Conservation (phyloP, 495 filamentous ascomycete genomes). For the Penicillium simplicissimum region DNA sequence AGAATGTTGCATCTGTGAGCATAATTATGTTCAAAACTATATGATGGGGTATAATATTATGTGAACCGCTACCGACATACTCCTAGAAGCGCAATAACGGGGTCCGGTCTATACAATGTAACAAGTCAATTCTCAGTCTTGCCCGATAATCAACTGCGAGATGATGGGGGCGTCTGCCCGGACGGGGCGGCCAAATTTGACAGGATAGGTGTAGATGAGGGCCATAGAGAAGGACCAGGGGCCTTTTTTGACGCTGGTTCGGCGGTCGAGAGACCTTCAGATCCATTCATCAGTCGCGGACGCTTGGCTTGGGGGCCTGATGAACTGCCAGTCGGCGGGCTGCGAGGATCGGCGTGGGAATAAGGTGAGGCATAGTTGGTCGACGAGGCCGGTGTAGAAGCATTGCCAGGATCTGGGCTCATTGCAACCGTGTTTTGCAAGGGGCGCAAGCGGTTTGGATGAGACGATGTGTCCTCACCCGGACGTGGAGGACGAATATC, state of each 20-base stretch:
- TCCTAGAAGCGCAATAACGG: background rate
- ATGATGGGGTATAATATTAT: slow-evolving; percentile 1
- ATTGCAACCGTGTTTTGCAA: slow-evolving; percentile 31
- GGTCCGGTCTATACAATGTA: background rate
- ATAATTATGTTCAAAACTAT: background rate
- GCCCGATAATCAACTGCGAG: slow-evolving; percentile 9
- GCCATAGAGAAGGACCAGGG: slow-evolving; percentile 16
- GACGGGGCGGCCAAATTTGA: slow-evolving; percentile 30
- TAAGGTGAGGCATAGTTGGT: slow-evolving; percentile 40
- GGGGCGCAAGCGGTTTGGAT: slow-evolving; percentile 27
- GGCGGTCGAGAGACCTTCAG: slow-evolving; percentile 21
- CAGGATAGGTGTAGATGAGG: slow-evolving; percentile 25
- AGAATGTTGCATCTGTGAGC: background rate
- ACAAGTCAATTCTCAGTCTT: background rate
- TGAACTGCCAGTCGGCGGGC: slow-evolving; percentile 23
- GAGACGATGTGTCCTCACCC: slow-evolving; percentile 33
- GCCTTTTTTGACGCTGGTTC: slow-evolving; percentile 18
- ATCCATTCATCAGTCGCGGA: slow-evolving; percentile 47
- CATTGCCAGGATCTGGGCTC: slow-evolving; percentile 35
- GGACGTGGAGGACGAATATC: slow-evolving; percentile 28
- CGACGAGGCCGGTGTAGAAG: slow-evolving; percentile 32
- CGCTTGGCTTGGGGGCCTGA: slow-evolving; percentile 40
- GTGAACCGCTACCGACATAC: background rate
- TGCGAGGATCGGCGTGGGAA: slow-evolving; percentile 32
- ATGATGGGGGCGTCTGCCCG: slow-evolving; percentile 30